A percentile compares a stretch with the other conserved stretches of the same genome.
Evolutionary conservation across 1,284 basidiomycete species (phyloP).

Genomic region (Marasmius tenuissimus): DNA sequence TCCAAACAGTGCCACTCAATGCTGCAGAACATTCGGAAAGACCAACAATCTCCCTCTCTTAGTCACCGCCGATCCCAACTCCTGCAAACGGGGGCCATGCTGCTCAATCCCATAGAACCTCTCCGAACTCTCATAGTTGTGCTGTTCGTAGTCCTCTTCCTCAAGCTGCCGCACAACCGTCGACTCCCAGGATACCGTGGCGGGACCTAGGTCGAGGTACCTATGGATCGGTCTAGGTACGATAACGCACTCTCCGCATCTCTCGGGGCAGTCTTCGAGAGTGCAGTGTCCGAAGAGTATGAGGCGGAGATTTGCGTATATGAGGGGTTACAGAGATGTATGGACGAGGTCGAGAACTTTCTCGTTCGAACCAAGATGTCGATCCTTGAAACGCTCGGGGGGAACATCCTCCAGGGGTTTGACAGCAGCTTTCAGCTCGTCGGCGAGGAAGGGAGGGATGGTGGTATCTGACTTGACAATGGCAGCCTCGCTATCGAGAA

Average conservation of each 20-base stretch:
- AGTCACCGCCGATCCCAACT: constrained; percentile 23
- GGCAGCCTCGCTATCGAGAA: background rate
- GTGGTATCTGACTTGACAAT: constrained; percentile 17
- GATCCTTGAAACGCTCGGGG: constrained; percentile 38
- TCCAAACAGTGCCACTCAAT: constrained; percentile 40
- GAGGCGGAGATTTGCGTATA: constrained; percentile 31
- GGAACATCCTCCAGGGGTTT: constrained; percentile 36
- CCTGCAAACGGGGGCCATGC: background rate
- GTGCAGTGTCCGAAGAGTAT: constrained; percentile 38
- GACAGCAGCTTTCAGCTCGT: constrained; percentile 22
- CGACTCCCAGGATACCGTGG: no score
- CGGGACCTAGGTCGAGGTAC: background rate
- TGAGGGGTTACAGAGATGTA: constrained; percentile 23
- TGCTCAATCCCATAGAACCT: constrained; percentile 24
- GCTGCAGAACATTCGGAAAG: constrained; percentile 47
- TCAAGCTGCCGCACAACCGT: background rate
- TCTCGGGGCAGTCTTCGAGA: background rate
- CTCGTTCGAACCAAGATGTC: constrained; percentile 44
- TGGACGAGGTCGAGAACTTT: constrained; percentile 41
- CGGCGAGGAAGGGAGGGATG: constrained; percentile 14
- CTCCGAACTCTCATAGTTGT: constrained; percentile 27
- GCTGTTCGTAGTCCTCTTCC: constrained; percentile 20
- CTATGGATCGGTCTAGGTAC: background rate
- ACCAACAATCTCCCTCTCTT: background rate
- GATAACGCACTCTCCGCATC: background rate